Base-by-base conservation (phyloP, 352 stramenopile species). In the Aphanomyces invadans region DNA sequence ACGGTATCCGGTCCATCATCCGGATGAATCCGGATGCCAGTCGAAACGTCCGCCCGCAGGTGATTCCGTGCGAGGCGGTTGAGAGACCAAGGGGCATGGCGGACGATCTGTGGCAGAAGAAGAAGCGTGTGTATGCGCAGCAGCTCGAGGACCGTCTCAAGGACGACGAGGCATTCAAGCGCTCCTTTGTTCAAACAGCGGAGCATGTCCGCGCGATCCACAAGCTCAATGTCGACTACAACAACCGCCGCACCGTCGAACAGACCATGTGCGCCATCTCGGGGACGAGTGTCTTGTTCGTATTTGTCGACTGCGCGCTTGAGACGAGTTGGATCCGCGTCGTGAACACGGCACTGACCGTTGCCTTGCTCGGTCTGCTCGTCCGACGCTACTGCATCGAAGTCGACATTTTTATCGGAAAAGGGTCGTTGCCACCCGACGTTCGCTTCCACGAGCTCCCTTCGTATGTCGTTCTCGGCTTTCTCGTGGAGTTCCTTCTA, bases 211-310 rank as follows among this genome's bases (percentile, higher is more conserved):
- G 49, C 28, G 60, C 60, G 19, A 67, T 67, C 49, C 45, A 67
- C 49, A 67, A 67, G 25, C 60, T 67, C 39, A 56, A 29, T 29
- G 3, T 67, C 9, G 60, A 67, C 51, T 90, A 89, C 29, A 78
- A 92, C 17, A 74, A 71, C 17, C 81, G 80, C 4, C 79, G 84
- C n/a, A 21, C 61, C 4, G 68, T 88, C 33, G 83, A 92, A 52
- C 88, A 90, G 36, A 59, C 65, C 11, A 65, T 80, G 25, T 89
- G 85, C 44, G 57, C 15, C 12, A 56, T 92, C 42, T 81, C 83
- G 32, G 77, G 87, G 73, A 77, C 79, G 19, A 38, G 74, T 75
- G 72, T 92, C 26, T 29, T 76, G 15, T 69, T 92, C 23, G 74
- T 92, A 28, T 81, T 90, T 38, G 63, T 90, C 25, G 83, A 92